A percentile compares a stretch with the other conserved stretches of the same genome.
Conservation (phyloP, 345 rosid genomes). For the Citrus hindsii region DNA sequence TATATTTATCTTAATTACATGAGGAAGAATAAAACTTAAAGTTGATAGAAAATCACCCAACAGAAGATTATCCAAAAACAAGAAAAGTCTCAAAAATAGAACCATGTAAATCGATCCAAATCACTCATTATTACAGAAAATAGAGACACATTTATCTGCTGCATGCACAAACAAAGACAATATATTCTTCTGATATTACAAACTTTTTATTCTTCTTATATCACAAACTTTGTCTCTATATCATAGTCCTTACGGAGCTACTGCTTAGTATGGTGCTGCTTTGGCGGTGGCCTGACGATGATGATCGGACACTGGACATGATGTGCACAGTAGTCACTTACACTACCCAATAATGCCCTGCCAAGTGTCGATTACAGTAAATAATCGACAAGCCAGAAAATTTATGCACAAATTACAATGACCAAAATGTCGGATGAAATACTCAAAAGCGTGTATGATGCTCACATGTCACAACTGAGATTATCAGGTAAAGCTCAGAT, state of each 20-base stretch:
- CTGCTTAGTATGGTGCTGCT: constrained; percentile 3
- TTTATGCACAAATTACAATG: neutral
- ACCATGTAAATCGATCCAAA: too few species aligned
- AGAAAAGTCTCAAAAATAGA: too few species aligned
- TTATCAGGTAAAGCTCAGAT: too few species aligned
- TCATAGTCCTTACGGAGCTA: neutral
- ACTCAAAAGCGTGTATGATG: neutral
- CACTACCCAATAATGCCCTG: constrained; percentile 78
- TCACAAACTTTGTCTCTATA: neutral
- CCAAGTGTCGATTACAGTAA: neutral
- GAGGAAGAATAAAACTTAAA: too few species aligned
- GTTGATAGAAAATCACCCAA: too few species aligned
- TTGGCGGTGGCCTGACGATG: constrained; percentile 60
- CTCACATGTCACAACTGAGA: neutral
- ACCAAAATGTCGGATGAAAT: neutral
- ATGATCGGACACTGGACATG: constrained; percentile 67
- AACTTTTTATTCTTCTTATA: neutral
- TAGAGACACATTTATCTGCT: too few species aligned
- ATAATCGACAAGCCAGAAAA: neutral
- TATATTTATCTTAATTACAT: too few species aligned
- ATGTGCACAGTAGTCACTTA: constrained; percentile 74
- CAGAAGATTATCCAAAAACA: too few species aligned
- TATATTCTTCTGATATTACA: too few species aligned
- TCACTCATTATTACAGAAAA: too few species aligned
- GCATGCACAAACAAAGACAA: neutral